These are phyloP conservation scores for Corylus americana DNA, from an alignment of 306 rosid genomes.

Conservation along the genomic window DNA sequence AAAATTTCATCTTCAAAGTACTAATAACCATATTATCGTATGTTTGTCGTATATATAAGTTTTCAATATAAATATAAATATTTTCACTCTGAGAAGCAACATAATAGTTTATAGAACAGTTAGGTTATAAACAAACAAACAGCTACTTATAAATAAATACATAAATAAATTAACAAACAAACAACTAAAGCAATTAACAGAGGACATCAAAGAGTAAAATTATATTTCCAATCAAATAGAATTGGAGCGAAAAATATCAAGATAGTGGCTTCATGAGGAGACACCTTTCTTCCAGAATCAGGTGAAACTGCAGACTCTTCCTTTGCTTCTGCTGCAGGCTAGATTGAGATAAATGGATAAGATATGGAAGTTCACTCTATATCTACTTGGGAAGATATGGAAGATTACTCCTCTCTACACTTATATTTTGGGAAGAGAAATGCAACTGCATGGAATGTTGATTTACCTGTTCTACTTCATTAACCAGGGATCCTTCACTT, in stretches of 20 bases:
- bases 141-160: neutral
- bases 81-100: neutral
- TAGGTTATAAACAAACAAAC: neutral
- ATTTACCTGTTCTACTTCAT: constrained; percentile 58
- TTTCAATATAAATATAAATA: neutral
- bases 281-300: constrained; percentile 47
- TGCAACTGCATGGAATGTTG: constrained; percentile 13
- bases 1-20: neutral
- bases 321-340: constrained; percentile 49
- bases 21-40: neutral
- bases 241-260: constrained; percentile 31
- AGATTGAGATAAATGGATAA: constrained; percentile 20
- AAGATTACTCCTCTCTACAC: constrained; percentile 19
- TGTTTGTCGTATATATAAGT: neutral
- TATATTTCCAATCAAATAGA: neutral
- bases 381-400: constrained; percentile 14
- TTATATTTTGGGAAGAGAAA: constrained; percentile 5
- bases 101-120: neutral
- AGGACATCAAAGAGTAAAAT: neutral
- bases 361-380: constrained; percentile 22
- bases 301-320: constrained; percentile 48
- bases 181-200: neutral
- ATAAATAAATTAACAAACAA: neutral
- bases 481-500: constrained; percentile 36
- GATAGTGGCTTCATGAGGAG: constrained; percentile 46